Conservation (phyloP, 495 filamentous ascomycete genomes). For the Cryomyces antarcticus region DNA sequence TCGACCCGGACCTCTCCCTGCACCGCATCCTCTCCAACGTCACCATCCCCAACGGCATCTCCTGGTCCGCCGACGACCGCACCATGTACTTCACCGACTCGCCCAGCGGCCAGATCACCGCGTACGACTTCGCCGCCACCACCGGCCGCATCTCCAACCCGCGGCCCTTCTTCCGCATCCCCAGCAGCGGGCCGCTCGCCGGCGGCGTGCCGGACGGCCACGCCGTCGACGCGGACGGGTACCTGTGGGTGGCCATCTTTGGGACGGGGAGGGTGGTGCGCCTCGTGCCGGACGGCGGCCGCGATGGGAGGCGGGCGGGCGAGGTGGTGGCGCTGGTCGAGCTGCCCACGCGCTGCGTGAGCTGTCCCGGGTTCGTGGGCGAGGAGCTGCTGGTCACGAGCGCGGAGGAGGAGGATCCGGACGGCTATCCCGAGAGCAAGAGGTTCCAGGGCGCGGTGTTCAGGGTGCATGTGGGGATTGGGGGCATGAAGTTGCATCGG, state of each 20-base stretch:
- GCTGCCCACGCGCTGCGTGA: slow-evolving; percentile 17
- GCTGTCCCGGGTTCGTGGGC: slow-evolving; percentile 19
- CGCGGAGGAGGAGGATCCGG: slow-evolving; percentile 16
- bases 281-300: slow-evolving; percentile 12
- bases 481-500: slow-evolving; percentile 3
- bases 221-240: slow-evolving; percentile 20
- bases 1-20: slow-evolving; percentile 38
- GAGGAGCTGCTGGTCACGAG: slow-evolving; percentile 20
- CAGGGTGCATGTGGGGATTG: slow-evolving; percentile 19
- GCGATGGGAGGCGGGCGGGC: too few species aligned
- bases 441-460: slow-evolving; percentile 18
- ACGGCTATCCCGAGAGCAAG: slow-evolving; percentile 10
- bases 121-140: slow-evolving; percentile 49
- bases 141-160: slow-evolving; percentile 45
- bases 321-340: slow-evolving; percentile 18
- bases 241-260: slow-evolving; percentile 19
- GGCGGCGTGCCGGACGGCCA: slow-evolving; percentile 25
- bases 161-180: slow-evolving; percentile 40
- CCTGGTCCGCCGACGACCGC: slow-evolving; percentile 43
- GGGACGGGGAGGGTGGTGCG: slow-evolving; percentile 17
- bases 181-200: slow-evolving; percentile 9
- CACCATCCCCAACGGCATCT: slow-evolving; percentile 75
- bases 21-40: slow-evolving; percentile 39
- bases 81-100: slow-evolving; percentile 69
- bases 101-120: slow-evolving; percentile 46